A percentile compares a stretch with the other conserved stretches of the same genome.
These are phyloP conservation scores for Tuber umbilicatum DNA, from an alignment of 495 filamentous ascomycete genomes.

Conservation along the genomic window DNA sequence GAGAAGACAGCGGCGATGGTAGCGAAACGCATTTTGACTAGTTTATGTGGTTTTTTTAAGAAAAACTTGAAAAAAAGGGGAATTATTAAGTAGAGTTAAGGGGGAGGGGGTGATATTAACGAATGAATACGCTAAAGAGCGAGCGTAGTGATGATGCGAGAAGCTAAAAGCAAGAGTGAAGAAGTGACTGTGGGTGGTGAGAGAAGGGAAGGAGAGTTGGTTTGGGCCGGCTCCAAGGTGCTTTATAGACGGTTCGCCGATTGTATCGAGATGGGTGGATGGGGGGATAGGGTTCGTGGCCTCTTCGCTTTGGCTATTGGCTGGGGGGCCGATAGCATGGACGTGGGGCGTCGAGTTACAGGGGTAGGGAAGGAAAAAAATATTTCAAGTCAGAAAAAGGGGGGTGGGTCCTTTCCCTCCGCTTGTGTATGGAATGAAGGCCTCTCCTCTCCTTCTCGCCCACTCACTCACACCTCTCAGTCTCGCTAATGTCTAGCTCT, in stretches of 20 bases:
- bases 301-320: slow-evolving; percentile 2
- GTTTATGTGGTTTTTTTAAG: slow-evolving; percentile 45
- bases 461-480: not conserved
- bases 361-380: not conserved
- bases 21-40: slow-evolving; percentile 84
- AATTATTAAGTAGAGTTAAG: slow-evolving; percentile 25
- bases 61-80: slow-evolving; percentile 11
- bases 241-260: slow-evolving; percentile 9
- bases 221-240: slow-evolving; percentile 1
- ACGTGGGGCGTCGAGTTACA: slow-evolving; percentile 12
- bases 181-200: slow-evolving; percentile 42
- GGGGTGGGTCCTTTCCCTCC: not conserved
- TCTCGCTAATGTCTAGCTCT: not conserved
- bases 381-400: not conserved
- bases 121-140: slow-evolving; percentile 38
- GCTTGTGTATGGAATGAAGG: not conserved
- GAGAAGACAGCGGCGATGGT: slow-evolving; percentile 57
- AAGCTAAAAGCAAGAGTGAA: slow-evolving; percentile 17
- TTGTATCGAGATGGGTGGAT: slow-evolving; percentile 26
- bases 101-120: slow-evolving; percentile 27
- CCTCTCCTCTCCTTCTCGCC: not conserved
- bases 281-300: slow-evolving; percentile 13
- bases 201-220: slow-evolving; percentile 13
- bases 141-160: slow-evolving; percentile 10
- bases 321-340: slow-evolving; percentile 17